Conservation (phyloP, 192 early-diverging fungal genomes). For the Linnemannia hyalina region DNA sequence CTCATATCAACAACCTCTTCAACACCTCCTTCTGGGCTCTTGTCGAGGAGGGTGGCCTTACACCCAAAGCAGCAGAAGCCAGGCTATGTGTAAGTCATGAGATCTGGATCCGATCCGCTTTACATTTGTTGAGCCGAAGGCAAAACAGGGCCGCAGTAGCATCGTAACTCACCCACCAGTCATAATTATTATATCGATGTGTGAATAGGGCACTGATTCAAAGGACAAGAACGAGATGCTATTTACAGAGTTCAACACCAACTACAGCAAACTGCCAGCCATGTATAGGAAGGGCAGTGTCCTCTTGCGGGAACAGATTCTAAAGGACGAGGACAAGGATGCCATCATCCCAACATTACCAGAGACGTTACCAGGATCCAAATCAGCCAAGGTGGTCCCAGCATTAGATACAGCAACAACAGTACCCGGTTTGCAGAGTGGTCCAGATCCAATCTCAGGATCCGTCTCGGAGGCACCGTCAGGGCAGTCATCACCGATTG, state of each 20-base stretch:
- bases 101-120: not conserved
- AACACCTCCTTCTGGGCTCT: slow-evolving; percentile 96
- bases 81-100: slow-evolving; percentile 69
- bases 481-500: not conserved
- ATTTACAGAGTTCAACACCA: slow-evolving; percentile 85
- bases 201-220: slow-evolving; percentile 82
- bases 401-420: not conserved
- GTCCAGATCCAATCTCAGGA: not conserved
- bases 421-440: not conserved
- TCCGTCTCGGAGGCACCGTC: not conserved
- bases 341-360: slow-evolving; percentile 40
- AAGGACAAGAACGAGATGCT: slow-evolving; percentile 94
- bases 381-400: slow-evolving; percentile 17
- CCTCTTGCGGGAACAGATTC: slow-evolving; percentile 72
- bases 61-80: slow-evolving; percentile 81
- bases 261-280: slow-evolving; percentile 87
- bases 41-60: slow-evolving; percentile 75
- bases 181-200: not conserved
- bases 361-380: slow-evolving; percentile 46
- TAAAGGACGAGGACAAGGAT: slow-evolving; percentile 41
- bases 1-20: slow-evolving; percentile 94
- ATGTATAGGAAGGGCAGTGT: slow-evolving; percentile 93
- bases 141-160: too few species aligned
- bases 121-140: not conserved
- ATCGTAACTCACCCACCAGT: not conserved